Evolutionary conservation across 345 rosid genomes (phyloP), one percentile per base, ranked within the genome.

Genomic region (Sisymbrium irio): DNA sequence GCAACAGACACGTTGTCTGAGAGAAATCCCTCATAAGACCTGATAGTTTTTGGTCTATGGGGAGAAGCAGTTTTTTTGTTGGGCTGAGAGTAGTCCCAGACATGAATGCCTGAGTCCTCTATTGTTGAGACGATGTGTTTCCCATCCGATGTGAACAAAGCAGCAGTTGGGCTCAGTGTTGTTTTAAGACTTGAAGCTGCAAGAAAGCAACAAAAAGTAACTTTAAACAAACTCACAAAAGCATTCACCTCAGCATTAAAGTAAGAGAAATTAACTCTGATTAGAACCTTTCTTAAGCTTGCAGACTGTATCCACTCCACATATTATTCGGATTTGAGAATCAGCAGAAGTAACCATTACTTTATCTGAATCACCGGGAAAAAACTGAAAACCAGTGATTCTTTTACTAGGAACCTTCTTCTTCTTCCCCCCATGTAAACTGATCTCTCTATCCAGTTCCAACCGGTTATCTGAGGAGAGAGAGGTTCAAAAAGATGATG

Each of bases 381-480:
- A 87, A 60, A 80, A 87, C 89, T 90, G 87, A 77, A 90, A 90
- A 62, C 92, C 93, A 46, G 90, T 88, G 71, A 88, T 84, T 66
- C 90, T 80, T 82, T 83, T 87, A 81, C 88, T 86, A n/a, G 85
- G 65, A 20, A 70, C 70, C 79, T 90, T 90, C 80, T 87, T 90
- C 78, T 90, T 90, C 84, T 85, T 88, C 77, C 82, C 87, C 47
- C 92, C 82, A 62, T 90, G 86, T 66, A 90, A 56, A 72, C 77
- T 76, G 61, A 88, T 67, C 75, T 85, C 85, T 69, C 73, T 74
- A 18, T 77, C 88, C 77, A 81, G 71, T 55, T 81, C 79, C 73
- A 88, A 64, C 44, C 67, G 82, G 68, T 88, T 77, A 72, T 83
- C 97, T 90, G 64, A 63, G 14, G 46, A 30, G 42, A 33, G n/a